Conservation (phyloP, 495 filamentous ascomycete species). For the Barbatosphaeria neglecta region DNA sequence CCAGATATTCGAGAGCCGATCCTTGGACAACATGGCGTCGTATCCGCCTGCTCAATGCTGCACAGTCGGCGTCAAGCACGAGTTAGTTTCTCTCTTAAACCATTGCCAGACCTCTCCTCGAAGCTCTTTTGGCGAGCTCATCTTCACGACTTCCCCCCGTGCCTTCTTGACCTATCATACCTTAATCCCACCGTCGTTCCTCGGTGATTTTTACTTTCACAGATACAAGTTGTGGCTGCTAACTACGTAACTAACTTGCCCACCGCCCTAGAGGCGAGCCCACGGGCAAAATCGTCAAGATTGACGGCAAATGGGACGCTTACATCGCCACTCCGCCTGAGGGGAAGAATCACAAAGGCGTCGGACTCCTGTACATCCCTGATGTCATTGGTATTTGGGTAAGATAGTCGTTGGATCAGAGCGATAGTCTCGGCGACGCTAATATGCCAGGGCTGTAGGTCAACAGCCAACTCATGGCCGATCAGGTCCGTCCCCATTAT, state of each 20-base stretch:
- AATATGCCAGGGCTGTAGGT: no score
- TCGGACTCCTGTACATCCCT: conserved; percentile 45
- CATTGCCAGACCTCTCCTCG: neutral
- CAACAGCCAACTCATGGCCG: conserved; percentile 71
- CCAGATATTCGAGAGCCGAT: neutral
- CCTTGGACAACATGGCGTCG: conserved; percentile 16
- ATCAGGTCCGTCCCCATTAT: conserved; percentile 32
- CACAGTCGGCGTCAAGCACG: conserved; percentile 20
- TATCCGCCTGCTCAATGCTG: conserved; percentile 21
- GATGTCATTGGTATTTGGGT: conserved; percentile 61
- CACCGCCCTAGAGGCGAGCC: conserved; percentile 17
- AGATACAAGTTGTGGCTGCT: neutral
- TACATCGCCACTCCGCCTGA: conserved; percentile 38
- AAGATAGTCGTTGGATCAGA: no score
- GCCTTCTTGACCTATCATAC: no score
- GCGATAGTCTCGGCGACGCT: no score
- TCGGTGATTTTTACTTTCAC: neutral
- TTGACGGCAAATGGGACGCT: conserved; percentile 31
- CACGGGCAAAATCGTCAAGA: conserved; percentile 27
- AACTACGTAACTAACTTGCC: neutral
- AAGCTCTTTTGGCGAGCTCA: no score
- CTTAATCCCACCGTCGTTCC: neutral
- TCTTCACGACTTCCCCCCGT: no score
- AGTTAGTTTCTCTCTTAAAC: conserved; percentile 8
- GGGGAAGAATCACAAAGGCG: conserved; percentile 31